phyloP scores from a whole-genome alignment of 108 stramenopile genomes.

The Discostella pseudostelligera region DNA sequence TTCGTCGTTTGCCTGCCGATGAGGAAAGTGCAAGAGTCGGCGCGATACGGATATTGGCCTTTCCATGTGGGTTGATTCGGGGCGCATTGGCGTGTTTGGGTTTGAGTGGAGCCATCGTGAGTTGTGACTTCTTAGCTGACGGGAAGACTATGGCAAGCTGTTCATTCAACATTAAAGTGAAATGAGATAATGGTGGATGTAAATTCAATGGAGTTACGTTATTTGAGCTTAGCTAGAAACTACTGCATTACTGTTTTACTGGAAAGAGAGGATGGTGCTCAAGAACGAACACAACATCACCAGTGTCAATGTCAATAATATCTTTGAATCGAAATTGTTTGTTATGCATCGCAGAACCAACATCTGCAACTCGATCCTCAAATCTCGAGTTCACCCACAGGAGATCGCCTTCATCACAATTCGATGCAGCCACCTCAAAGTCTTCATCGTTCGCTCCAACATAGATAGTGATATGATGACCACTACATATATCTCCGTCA shows the following conservation, averaged over 20 bases:
- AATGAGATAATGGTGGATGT: conserved; percentile 38
- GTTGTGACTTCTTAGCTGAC: conserved; percentile 90
- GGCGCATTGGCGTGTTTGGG: conserved; percentile 89
- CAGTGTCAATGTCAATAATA: conserved; percentile 58
- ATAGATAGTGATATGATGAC: conserved; percentile 56
- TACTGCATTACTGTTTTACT: conserved; percentile 5
- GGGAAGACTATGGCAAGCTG: conserved; percentile 88
- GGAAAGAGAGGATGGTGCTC: conserved; percentile 65
- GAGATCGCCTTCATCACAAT: conserved; percentile 34
- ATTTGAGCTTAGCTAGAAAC: too few species aligned
- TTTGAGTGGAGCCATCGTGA: conserved; percentile 77
- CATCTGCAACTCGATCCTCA: conserved; percentile 30
- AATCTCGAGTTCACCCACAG: conserved; percentile 59
- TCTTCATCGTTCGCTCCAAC: conserved; percentile 44
- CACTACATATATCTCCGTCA: conserved; percentile 25
- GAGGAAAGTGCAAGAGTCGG: conserved; percentile 71
- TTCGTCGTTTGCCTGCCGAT: conserved; percentile 70
- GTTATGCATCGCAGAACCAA: conserved; percentile 30
- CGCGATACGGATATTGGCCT: conserved; percentile 77
- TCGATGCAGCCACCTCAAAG: conserved; percentile 44
- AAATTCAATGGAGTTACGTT: not conserved
- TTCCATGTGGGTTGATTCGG: conserved; percentile 90
- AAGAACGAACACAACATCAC: conserved; percentile 47
- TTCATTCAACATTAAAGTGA: conserved; percentile 92
- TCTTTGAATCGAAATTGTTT: conserved; percentile 68